Percentiles rank a stretch among this genome's conserved stretches.
phyloP scores from a whole-genome alignment of 2,329 filamentous ascomycete genomes.

The Bipolaris zeicola region DNA sequence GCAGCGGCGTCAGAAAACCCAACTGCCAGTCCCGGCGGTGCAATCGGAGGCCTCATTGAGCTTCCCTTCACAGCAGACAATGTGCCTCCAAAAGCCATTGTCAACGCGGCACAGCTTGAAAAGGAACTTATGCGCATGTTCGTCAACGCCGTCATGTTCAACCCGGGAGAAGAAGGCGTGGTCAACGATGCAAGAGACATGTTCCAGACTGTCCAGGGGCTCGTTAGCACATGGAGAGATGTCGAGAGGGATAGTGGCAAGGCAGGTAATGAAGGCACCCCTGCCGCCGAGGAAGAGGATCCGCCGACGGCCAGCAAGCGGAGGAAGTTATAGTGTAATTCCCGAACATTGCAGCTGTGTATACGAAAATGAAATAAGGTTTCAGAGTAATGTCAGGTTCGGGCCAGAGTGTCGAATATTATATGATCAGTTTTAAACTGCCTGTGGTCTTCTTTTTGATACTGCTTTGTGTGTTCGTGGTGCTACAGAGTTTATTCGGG shows the following conservation, averaged over 20 bases:
- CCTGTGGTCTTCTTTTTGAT: no score
- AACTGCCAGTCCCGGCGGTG: conserved; percentile 64
- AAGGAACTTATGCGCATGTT: conserved; percentile 96
- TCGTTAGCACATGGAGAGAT: conserved; percentile 75
- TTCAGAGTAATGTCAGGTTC: not conserved
- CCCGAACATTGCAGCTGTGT: conserved; percentile 1
- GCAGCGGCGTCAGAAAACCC: conserved; percentile 58
- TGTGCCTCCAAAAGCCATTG: conserved; percentile 83
- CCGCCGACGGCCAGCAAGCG: conserved; percentile 31
- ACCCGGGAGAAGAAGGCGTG: conserved; percentile 86
- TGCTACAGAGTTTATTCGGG: not conserved
- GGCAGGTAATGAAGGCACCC: conserved; percentile 40
- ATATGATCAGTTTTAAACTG: not conserved
- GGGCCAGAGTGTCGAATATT: not conserved
- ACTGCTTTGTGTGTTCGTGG: not conserved
- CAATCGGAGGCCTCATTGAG: conserved; percentile 47
- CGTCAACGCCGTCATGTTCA: conserved; percentile 98
- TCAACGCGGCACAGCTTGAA: conserved; percentile 91
- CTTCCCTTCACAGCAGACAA: conserved; percentile 76
- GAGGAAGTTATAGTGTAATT: conserved; percentile 35
- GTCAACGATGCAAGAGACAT: conserved; percentile 88
- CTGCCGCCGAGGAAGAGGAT: conserved; percentile 34
- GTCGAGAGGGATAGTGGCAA: conserved; percentile 59
- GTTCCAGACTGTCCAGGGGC: conserved; percentile 84
- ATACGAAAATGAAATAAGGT: not conserved